phyloP scores from a whole-genome alignment of 331 rosid genomes.

The Phaseolus coccineus region DNA sequence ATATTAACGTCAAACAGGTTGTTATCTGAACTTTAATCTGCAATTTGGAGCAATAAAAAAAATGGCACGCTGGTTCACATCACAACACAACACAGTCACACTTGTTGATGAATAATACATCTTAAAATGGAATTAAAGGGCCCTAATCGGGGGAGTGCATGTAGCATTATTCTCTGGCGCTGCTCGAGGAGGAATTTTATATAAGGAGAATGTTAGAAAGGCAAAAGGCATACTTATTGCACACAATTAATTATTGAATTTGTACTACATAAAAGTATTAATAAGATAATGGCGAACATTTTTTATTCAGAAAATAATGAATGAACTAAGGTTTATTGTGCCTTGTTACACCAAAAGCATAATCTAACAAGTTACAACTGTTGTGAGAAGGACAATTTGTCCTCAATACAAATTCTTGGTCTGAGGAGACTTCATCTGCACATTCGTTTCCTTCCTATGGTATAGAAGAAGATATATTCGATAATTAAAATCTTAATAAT shows the following conservation, averaged over 20 bases:
- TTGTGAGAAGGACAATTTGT: not conserved
- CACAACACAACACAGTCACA: not conserved
- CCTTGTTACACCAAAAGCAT: not conserved
- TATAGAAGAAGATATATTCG: no score
- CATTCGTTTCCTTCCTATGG: not conserved
- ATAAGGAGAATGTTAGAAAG: constrained; percentile 26
- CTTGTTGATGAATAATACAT: not conserved
- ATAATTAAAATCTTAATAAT: no score
- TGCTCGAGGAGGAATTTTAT: constrained; percentile 31
- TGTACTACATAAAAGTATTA: not conserved
- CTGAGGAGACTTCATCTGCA: not conserved
- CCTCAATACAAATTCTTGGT: not conserved
- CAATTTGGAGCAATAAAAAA: constrained; percentile 17
- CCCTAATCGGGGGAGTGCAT: constrained; percentile 4
- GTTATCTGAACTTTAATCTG: constrained; percentile 10
- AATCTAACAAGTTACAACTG: not conserved
- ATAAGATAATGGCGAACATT: not conserved
- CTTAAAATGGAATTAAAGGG: not conserved
- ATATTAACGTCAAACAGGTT: not conserved
- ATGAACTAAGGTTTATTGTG: not conserved
- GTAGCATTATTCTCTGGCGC: constrained; percentile 25
- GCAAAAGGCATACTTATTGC: constrained; percentile 8
- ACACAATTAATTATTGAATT: not conserved
- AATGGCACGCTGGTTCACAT: not conserved
- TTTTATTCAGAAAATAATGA: not conserved